phyloP scores from a whole-genome alignment of 169 alveolate genomes.

The Amoebophrya sp. region DNA sequence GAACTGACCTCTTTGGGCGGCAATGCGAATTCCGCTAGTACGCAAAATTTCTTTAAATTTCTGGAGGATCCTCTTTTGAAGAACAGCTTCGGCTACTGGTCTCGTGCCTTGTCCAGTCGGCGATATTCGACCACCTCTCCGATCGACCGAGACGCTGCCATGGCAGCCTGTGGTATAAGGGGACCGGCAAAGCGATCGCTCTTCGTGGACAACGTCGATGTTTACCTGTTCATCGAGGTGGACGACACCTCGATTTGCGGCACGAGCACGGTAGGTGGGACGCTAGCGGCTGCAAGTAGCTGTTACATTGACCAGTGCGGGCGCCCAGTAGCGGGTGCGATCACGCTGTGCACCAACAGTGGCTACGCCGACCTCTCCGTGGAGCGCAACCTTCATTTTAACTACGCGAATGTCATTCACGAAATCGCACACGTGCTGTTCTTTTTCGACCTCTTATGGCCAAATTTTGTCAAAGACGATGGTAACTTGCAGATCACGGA shows the following conservation, averaged over 20 bases:
- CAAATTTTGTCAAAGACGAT: neutral
- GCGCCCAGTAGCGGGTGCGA: neutral
- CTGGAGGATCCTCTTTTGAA: neutral
- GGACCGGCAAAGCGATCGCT: neutral
- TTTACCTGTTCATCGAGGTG: neutral
- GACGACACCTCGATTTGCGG: neutral
- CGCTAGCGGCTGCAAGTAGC: neutral
- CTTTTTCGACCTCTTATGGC: neutral
- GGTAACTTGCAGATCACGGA: neutral
- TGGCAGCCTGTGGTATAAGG: neutral
- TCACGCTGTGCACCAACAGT: neutral
- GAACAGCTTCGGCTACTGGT: neutral
- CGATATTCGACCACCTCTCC: neutral
- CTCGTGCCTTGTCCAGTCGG: neutral
- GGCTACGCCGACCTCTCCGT: neutral
- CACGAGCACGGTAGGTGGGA: too few relatives aligned
- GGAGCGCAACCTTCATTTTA: neutral
- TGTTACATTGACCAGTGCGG: neutral
- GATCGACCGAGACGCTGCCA: neutral
- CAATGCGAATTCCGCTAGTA: too few relatives aligned
- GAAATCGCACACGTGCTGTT: neutral
- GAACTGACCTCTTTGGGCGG: too few relatives aligned
- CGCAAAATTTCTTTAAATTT: too few relatives aligned
- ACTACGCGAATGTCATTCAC: neutral
- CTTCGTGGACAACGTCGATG: neutral